These are phyloP conservation scores for Verbascum thapsus DNA, from an alignment of 257 asterid genomes.

Conservation along the genomic window DNA sequence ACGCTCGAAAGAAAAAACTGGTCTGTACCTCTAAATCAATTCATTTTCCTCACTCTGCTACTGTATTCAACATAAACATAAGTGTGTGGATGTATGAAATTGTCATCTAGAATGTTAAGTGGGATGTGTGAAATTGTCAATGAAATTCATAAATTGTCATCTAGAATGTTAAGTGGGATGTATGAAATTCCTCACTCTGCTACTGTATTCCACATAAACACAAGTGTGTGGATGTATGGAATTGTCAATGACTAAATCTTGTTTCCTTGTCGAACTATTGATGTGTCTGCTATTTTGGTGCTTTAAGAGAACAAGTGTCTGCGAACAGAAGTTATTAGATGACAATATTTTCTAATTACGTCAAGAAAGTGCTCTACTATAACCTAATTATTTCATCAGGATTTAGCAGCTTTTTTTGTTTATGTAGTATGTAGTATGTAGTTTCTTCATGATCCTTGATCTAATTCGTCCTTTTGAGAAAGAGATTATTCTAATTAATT, in stretches of 20 bases:
- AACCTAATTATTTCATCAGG: no score
- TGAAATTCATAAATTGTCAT: background rate
- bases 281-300: background rate
- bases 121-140: no score
- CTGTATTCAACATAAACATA: background rate
- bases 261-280: background rate
- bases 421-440: no score
- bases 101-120: background rate
- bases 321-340: background rate
- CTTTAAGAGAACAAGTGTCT: background rate
- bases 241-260: background rate
- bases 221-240: background rate
- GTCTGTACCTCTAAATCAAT: constrained; percentile 40
- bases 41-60: constrained; percentile 8
- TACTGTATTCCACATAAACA: background rate
- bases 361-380: no score
- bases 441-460: no score
- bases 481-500: no score
- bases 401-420: no score
- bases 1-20: constrained; percentile 88
- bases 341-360: background rate
- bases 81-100: background rate
- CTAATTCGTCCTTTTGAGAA: no score
- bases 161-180: no score
- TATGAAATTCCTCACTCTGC: constrained; percentile 15